Evolutionary conservation across 768 basidiomycete genomes (phyloP).

Genomic region (Macrolepiota albuminosa): DNA sequence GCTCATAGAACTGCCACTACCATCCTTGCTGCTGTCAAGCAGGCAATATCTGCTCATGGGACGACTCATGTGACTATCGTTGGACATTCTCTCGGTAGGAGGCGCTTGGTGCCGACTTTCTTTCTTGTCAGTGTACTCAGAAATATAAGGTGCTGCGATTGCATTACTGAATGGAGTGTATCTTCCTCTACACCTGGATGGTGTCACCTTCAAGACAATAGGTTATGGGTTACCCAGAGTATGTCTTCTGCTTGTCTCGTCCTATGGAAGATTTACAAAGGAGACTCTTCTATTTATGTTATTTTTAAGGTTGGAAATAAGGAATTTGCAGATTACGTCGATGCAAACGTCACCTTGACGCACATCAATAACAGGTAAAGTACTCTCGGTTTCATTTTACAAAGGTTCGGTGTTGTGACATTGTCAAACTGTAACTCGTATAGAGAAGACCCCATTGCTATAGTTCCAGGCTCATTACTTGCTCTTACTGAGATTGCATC

Average conservation of each 20-base stretch:
- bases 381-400: neutral
- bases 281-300: neutral
- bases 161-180: constrained; percentile 53
- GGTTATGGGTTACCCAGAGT: constrained; percentile 42
- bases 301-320: constrained; percentile 46
- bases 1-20: constrained; percentile 33
- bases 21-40: constrained; percentile 38
- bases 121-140: neutral
- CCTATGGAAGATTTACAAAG: neutral
- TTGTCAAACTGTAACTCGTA: neutral
- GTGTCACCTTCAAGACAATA: constrained; percentile 29
- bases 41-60: constrained; percentile 27
- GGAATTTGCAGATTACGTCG: constrained; percentile 59
- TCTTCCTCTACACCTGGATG: constrained; percentile 44
- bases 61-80: constrained; percentile 37
- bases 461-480: constrained; percentile 28
- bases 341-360: constrained; percentile 40
- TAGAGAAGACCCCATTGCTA: constrained; percentile 37
- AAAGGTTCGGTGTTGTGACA: neutral
- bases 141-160: constrained; percentile 40
- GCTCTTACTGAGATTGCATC: neutral
- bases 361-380: constrained; percentile 57
- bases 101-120: neutral
- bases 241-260: constrained; percentile 24
- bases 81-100: constrained; percentile 40